Evolutionary conservation across 2,329 filamentous ascomycete species (phyloP).

Genomic region (Beauveria medogensis): DNA sequence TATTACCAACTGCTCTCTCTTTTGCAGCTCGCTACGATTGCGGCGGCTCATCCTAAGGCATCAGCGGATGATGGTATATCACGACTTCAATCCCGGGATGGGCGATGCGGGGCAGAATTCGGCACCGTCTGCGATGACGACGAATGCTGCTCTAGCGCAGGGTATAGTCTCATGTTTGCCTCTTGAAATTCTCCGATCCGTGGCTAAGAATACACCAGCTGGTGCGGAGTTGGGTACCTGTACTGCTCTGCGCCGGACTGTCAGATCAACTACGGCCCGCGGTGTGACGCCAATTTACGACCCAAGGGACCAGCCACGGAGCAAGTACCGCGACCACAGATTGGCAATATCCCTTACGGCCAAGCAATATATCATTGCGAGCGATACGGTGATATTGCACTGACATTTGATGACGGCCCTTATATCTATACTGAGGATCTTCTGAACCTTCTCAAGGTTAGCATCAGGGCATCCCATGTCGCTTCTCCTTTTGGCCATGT

Average conservation of each 20-base stretch:
- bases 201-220: slow-evolving; percentile 26
- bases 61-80: not conserved
- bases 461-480: not conserved
- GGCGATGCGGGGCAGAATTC: slow-evolving; percentile 37
- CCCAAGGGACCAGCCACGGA: slow-evolving; percentile 45
- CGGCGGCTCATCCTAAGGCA: not conserved
- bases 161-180: slow-evolving; percentile 20
- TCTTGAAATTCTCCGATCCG: not conserved
- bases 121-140: slow-evolving; percentile 24
- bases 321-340: slow-evolving; percentile 39
- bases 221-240: slow-evolving; percentile 44
- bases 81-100: slow-evolving; percentile 17
- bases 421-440: slow-evolving; percentile 33
- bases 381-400: slow-evolving; percentile 28
- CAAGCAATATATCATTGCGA: slow-evolving; percentile 37
- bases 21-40: not conserved
- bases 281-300: slow-evolving; percentile 51
- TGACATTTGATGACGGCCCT: slow-evolving; percentile 41
- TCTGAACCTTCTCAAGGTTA: slow-evolving; percentile 28
- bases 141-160: slow-evolving; percentile 35
- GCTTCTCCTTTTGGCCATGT: too few species aligned
- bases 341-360: slow-evolving; percentile 49
- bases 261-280: slow-evolving; percentile 51
- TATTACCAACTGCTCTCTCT: not conserved
- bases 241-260: slow-evolving; percentile 57